Evolutionary conservation across 140 eudicot genomes (phyloP).

Genomic region (Anethum foeniculum): DNA sequence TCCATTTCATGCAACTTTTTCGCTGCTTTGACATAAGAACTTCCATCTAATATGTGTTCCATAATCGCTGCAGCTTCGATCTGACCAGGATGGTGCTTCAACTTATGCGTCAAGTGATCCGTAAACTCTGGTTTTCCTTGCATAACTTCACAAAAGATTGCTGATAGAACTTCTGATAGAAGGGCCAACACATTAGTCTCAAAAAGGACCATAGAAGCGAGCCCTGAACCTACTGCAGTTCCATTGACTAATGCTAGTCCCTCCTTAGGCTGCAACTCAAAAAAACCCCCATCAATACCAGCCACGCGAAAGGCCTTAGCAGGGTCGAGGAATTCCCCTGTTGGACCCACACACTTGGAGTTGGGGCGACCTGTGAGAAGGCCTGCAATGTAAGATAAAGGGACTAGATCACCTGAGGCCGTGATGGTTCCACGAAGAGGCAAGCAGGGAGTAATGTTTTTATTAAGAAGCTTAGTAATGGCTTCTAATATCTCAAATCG

Average conservation of each 20-base stretch:
- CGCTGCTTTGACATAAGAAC: slow-evolving; percentile 27
- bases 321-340: slow-evolving; percentile 6
- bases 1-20: slow-evolving; percentile 34
- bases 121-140: slow-evolving; percentile 50
- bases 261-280: slow-evolving; percentile 48
- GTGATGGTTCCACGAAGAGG: slow-evolving; percentile 37
- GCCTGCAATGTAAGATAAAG: slow-evolving; percentile 18
- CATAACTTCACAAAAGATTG: slow-evolving; percentile 46
- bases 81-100: slow-evolving; percentile 56
- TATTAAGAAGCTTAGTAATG: slow-evolving; percentile 36
- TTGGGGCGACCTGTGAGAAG: slow-evolving; percentile 16
- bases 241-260: slow-evolving; percentile 52
- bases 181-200: slow-evolving; percentile 39
- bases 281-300: slow-evolving; percentile 26
- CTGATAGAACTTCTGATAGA: slow-evolving; percentile 34
- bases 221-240: slow-evolving; percentile 44
- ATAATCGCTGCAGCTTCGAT: slow-evolving; percentile 43
- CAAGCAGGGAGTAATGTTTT: slow-evolving; percentile 38
- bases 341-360: slow-evolving; percentile 11
- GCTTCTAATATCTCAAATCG: slow-evolving; percentile 42
- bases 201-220: slow-evolving; percentile 38
- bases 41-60: slow-evolving; percentile 20
- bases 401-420: slow-evolving; percentile 21
- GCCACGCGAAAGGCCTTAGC: slow-evolving; percentile 23
- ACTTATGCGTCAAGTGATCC: slow-evolving; percentile 41